Evolutionary conservation across 1,139 yeast species (phyloP), one percentile per base, ranked within the genome.

Genomic region (Casaregolazyma suthepensis): DNA sequence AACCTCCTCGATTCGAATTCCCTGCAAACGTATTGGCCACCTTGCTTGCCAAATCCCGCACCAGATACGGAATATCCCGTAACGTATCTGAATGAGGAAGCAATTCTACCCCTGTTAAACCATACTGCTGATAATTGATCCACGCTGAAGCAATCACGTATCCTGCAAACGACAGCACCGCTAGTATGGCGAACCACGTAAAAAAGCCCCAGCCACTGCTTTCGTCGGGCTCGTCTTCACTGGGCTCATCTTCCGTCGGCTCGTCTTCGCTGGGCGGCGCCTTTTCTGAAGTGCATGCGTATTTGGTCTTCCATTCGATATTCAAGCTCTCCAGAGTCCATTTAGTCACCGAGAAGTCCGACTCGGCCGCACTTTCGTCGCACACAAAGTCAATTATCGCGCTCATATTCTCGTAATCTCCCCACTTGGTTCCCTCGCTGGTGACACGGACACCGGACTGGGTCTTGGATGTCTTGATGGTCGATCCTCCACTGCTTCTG

Each of bases 1-100:
- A 90, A 35, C 96, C 97, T 17, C 95, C 96, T 66, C 96, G 80
- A 62, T 77, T 66, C 48, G 76, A 69, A n/a, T 93, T 89, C n/a
- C 94, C 88, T 23, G 89, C 78, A 57, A 91, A 75, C 61, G 84
- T 87, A 55, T 80, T 81, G 45, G 82, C 73, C 4, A 90, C 77
- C 68, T 90, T 96, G 58, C 75, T 77, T 38, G 81, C 65, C 60
- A 91, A 85, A 43, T 82, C 83, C 3, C 96, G 95, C 52, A 88
- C 71, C 4, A 90, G 83, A 61, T 87, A 96, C 46, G 87, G 76
- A 53, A 90, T 83, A 64, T 91, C 98, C 59, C 80, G 75, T 52
- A 83, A 71, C 1, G 87, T 81, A 48, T 65, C 81, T 60, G 73
- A 75, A 64, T 66, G 75, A 67, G 65, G 78, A 66, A 60, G 76